Conservation (phyloP, 352 stramenopile genomes). For the Globisporangium megalacanthum region DNA sequence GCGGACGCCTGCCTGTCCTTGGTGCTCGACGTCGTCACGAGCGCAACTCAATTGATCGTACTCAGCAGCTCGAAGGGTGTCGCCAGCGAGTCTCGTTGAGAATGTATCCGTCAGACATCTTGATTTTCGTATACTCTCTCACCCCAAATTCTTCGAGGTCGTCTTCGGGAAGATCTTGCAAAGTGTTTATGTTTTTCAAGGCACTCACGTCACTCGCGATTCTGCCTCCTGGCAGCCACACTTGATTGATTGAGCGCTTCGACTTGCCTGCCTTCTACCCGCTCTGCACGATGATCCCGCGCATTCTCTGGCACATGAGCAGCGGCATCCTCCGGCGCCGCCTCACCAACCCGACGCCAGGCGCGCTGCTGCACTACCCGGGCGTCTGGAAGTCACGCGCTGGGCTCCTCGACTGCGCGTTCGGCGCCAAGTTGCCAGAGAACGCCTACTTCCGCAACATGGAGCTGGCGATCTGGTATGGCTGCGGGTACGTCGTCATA, state of each 20-base stretch:
- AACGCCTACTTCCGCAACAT: constrained; percentile 71
- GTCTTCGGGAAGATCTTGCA: too few species aligned
- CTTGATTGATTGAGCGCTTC: not conserved
- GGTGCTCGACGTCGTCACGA: too few species aligned
- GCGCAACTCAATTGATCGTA: too few species aligned
- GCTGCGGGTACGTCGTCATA: constrained; percentile 38
- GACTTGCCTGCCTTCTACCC: too few species aligned
- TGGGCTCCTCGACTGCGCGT: constrained; percentile 53
- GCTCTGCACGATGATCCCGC: constrained; percentile 39
- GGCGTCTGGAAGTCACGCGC: constrained; percentile 53
- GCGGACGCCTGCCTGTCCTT: too few species aligned
- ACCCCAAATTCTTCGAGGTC: too few species aligned
- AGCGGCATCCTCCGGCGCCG: constrained; percentile 42
- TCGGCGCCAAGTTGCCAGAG: constrained; percentile 42
- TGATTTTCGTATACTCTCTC: too few species aligned
- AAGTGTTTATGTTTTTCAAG: too few species aligned
- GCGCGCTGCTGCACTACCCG: constrained; percentile 47
- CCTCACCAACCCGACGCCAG: constrained; percentile 32
- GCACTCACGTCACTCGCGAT: too few species aligned
- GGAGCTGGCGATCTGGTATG: constrained; percentile 71
- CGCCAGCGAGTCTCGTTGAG: too few species aligned
- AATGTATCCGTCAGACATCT: too few species aligned
- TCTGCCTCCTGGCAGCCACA: not conserved
- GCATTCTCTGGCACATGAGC: constrained; percentile 70
- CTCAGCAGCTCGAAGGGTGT: too few species aligned